These are phyloP conservation scores for Guadua angustifolia DNA, from an alignment of 176 grass and related monocot species.

Conservation along the genomic window DNA sequence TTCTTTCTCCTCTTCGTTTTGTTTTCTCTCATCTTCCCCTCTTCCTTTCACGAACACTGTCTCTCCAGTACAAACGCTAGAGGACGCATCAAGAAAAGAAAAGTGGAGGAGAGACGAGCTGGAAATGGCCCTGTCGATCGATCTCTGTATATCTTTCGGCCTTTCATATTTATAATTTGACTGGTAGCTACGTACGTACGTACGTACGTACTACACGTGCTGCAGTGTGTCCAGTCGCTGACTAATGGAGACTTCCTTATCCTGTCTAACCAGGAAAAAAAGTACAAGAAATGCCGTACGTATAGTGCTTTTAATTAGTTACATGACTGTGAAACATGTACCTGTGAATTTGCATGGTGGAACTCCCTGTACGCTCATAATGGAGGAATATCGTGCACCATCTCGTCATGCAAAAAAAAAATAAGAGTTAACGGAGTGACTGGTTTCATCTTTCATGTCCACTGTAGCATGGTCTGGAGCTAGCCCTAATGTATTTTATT, in stretches of 20 bases:
- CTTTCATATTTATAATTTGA: slow-evolving; percentile 26
- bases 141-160: not conserved
- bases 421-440: not conserved
- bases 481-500: not conserved
- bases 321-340: not conserved
- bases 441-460: not conserved
- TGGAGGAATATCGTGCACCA: not conserved
- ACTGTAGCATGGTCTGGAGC: not conserved
- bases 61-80: slow-evolving; percentile 27
- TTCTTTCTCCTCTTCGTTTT: not conserved
- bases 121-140: not conserved
- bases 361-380: not conserved
- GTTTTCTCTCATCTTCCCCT: slow-evolving; percentile 17
- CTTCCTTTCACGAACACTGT: slow-evolving; percentile 35
- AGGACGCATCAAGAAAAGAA: not conserved
- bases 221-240: not conserved
- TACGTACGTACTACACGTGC: not conserved
- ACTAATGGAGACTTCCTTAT: not conserved
- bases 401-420: too few relatives aligned
- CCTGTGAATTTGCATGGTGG: not conserved
- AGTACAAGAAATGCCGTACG: not conserved
- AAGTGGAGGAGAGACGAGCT: not conserved
- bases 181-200: not conserved
- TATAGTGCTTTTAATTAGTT: not conserved
- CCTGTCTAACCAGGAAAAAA: not conserved